Base-by-base conservation (phyloP, 108 stramenopile genomes). In the Heterococcus sp. region DNA sequence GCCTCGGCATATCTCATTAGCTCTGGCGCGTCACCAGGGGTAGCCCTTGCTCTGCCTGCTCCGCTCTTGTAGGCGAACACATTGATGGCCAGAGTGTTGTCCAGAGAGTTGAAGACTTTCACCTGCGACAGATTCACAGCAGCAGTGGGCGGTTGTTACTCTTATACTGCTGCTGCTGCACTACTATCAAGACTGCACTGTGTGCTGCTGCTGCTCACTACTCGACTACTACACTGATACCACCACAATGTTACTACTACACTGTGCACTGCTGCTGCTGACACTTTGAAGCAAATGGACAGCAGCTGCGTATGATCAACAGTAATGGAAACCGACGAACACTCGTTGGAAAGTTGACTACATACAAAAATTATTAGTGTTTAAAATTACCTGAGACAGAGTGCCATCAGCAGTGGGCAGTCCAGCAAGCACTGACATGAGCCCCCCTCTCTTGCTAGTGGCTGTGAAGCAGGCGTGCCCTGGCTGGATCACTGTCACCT, bases 71-170 rank as follows among this genome's bases (percentile, higher is more conserved):
- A 94, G 32, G 92, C 93, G 83, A 96, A 98, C 67, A 96, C 88
- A 89, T 95, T 95, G 76, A 98, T 81, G 77, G 89, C 89, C 87
- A 98, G 89, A 65, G 76, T 84, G 26, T 92, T 91, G 75, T 96
- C 95, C 35, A 88, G 75, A 28, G 94, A 90, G 3, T 91, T 91
- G 85, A 94, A 96, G 40, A 95, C 92, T 76, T 93, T 92, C 14
- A 94, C 95, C 89, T 63, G 89, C 31, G 34, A 76, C n/a, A 79
- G 83, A 35, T 71, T 86, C 11, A 74, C 72, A 28, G 84, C 83
- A 11, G 83, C 83, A 14, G 8, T 65, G 1, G 85, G 79, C 79
- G 68, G 89, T n/a, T n/a, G n/a, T n/a, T n/a, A n/a, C n/a, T n/a
- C n/a, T n/a, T n/a, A n/a, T n/a, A n/a, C n/a, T n/a, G n/a, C n/a